Conservation (phyloP, 1,139 yeast genomes). For the Entelexis paramagnoliae region DNA sequence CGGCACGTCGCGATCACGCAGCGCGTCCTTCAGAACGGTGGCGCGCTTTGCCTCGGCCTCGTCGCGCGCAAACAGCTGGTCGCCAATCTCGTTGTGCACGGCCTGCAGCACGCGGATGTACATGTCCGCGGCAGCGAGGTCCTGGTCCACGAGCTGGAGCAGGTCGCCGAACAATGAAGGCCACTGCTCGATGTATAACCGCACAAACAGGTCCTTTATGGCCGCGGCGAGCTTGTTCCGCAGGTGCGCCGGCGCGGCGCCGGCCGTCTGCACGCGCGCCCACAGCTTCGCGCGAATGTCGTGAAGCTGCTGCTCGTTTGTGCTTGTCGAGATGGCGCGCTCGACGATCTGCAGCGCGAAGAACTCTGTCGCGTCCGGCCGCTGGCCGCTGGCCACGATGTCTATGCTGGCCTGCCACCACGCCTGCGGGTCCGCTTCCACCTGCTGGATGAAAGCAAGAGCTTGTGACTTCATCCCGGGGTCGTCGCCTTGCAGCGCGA, state of each 20-base stretch:
- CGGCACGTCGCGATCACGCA: constrained; percentile 66
- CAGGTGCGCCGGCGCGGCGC: constrained; percentile 42
- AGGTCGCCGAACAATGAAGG: constrained; percentile 60
- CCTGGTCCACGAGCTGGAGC: constrained; percentile 33
- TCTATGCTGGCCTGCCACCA: constrained; percentile 73
- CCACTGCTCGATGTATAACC: constrained; percentile 54
- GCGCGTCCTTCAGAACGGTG: constrained; percentile 64
- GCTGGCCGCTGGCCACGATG: constrained; percentile 38
- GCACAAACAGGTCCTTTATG: constrained; percentile 58
- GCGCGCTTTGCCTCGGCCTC: constrained; percentile 52
- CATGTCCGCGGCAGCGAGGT: constrained; percentile 56
- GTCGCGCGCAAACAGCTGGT: constrained; percentile 66
- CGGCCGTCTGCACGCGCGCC: constrained; percentile 22
- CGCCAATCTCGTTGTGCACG: constrained; percentile 88
- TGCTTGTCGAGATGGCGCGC: background rate
- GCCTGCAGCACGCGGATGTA: constrained; percentile 62
- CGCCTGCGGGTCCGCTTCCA: constrained; percentile 55
- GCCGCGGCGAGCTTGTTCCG: constrained; percentile 73
- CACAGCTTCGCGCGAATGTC: constrained; percentile 43
- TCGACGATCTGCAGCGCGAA: constrained; percentile 68
- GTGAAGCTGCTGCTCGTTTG: constrained; percentile 41
- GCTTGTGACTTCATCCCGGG: constrained; percentile 69
- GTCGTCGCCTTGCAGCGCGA: constrained; percentile 78
- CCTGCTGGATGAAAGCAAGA: constrained; percentile 60
- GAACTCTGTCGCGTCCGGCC: constrained; percentile 39